These are phyloP conservation scores for Mycena filopes DNA, from an alignment of 768 basidiomycete genomes.

Conservation along the genomic window DNA sequence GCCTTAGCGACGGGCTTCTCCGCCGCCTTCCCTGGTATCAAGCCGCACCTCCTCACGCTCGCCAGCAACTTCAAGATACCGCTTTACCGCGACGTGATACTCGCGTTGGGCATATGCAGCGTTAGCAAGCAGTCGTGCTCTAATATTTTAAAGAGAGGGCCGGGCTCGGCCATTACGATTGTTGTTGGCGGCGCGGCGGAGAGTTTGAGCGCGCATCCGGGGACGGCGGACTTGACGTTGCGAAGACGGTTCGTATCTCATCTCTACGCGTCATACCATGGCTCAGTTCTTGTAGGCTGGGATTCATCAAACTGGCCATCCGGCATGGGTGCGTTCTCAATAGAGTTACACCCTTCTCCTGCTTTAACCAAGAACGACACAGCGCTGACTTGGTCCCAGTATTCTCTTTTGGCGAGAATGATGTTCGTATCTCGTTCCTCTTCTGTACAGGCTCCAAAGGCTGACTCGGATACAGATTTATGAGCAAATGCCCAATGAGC, in stretches of 20 bases:
- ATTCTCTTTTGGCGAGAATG: slow-evolving; percentile 99
- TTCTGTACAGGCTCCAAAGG: background rate
- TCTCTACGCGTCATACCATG: background rate
- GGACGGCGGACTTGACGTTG: slow-evolving; percentile 93
- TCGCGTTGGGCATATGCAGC: slow-evolving; percentile 90
- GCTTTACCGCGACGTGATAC: slow-evolving; percentile 91
- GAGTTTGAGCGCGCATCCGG: slow-evolving; percentile 92
- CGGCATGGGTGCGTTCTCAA: slow-evolving; percentile 84
- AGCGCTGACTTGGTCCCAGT: slow-evolving; percentile 97
- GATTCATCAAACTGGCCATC: slow-evolving; percentile 96
- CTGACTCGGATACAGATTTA: slow-evolving; percentile 73
- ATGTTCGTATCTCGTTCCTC: slow-evolving; percentile 63
- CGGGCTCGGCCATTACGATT: slow-evolving; percentile 84
- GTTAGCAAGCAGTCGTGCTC: slow-evolving; percentile 92
- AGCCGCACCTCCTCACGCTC: slow-evolving; percentile 92
- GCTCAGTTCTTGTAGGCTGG: slow-evolving; percentile 61
- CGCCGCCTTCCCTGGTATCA: slow-evolving; percentile 87
- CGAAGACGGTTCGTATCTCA: slow-evolving; percentile 69
- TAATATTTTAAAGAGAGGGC: slow-evolving; percentile 79
- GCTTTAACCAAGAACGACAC: slow-evolving; percentile 15
- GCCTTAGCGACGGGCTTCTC: slow-evolving; percentile 89
- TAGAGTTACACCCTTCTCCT: too few relatives aligned
- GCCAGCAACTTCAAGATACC: slow-evolving; percentile 92
- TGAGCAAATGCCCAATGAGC: slow-evolving; percentile 95
- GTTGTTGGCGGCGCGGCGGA: slow-evolving; percentile 98